Percentiles rank a stretch among this genome's conserved stretches.
Conservation (phyloP, 306 rosid genomes). For the Malus sylvestris region DNA sequence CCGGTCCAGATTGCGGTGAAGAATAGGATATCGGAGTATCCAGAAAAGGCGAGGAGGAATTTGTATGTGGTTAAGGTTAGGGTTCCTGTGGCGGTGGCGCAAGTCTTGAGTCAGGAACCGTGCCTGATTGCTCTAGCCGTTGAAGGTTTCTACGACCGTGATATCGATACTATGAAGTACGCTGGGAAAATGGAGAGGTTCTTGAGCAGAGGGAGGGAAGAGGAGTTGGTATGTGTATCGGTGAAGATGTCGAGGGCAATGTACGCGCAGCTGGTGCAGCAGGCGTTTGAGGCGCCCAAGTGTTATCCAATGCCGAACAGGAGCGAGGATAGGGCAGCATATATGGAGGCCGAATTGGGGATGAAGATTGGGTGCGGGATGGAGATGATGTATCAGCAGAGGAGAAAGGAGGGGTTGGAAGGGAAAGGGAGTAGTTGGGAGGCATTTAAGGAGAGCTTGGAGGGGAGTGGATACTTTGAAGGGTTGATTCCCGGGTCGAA, state of each 20-base stretch:
- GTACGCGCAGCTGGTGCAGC: conserved; percentile 87
- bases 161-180: conserved; percentile 68
- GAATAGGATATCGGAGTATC: conserved; percentile 59
- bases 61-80: conserved; percentile 62
- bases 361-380: conserved; percentile 90
- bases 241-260: conserved; percentile 90
- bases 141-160: conserved; percentile 87
- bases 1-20: conserved; percentile 49
- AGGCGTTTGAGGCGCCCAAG: conserved; percentile 75
- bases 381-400: conserved; percentile 88
- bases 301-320: conserved; percentile 61
- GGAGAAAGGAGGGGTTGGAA: conserved; percentile 58
- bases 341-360: conserved; percentile 71
- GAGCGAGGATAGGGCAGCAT: conserved; percentile 18
- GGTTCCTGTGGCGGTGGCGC: conserved; percentile 70
- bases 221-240: conserved; percentile 51
- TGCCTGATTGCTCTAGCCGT: conserved; percentile 67
- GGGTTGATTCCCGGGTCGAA: conserved; percentile 72
- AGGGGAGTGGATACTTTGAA: conserved; percentile 64
- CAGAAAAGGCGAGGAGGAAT: conserved; percentile 47
- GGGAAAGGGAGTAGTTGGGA: conserved; percentile 77
- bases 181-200: conserved; percentile 80
- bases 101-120: conserved; percentile 63
- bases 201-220: conserved; percentile 44
- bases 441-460: conserved; percentile 64